These are phyloP conservation scores for Nematocida sp. DNA, from an alignment of 371 early-diverging fungal species.

Conservation along the genomic window DNA sequence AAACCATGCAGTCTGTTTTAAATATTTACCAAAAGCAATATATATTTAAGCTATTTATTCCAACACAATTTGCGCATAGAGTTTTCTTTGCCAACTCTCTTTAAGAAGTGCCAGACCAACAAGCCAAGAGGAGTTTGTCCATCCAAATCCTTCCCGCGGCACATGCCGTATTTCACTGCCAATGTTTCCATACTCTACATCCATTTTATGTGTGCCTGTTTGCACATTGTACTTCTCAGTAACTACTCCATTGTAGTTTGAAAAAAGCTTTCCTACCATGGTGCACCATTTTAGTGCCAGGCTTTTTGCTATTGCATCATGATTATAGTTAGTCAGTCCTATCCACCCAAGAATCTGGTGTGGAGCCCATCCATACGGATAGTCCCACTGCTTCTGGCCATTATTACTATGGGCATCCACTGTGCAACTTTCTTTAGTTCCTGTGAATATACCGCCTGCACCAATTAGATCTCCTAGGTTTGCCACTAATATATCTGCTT, in stretches of 20 bases:
- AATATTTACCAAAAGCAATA: background rate
- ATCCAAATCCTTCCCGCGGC: conserved; percentile 57
- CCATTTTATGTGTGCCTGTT: conserved; percentile 39
- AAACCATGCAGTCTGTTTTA: no score
- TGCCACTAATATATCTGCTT: conserved; percentile 19
- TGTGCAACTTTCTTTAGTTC: conserved; percentile 39
- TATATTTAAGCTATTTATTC: background rate
- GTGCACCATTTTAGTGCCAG: conserved; percentile 58
- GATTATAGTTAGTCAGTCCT: conserved; percentile 41
- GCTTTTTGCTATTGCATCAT: conserved; percentile 1
- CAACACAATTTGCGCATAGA: conserved; percentile 45
- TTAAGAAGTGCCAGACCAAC: conserved; percentile 37
- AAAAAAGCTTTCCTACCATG: conserved; percentile 49
- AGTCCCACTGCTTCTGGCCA: conserved; percentile 53
- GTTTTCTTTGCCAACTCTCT: conserved; percentile 45
- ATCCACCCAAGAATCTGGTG: conserved; percentile 58
- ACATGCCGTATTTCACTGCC: conserved; percentile 43
- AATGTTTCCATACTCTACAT: conserved; percentile 56
- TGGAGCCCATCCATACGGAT: conserved; percentile 59
- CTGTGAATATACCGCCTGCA: conserved; percentile 41
- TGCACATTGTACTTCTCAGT: conserved; percentile 59
- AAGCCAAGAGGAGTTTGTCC: conserved; percentile 58
- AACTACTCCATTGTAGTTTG: conserved; percentile 50
- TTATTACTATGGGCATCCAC: background rate
- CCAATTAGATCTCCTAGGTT: conserved; percentile 27